Base-by-base conservation (phyloP, 129 eudicot species). In the Helianthus tuberosus region DNA sequence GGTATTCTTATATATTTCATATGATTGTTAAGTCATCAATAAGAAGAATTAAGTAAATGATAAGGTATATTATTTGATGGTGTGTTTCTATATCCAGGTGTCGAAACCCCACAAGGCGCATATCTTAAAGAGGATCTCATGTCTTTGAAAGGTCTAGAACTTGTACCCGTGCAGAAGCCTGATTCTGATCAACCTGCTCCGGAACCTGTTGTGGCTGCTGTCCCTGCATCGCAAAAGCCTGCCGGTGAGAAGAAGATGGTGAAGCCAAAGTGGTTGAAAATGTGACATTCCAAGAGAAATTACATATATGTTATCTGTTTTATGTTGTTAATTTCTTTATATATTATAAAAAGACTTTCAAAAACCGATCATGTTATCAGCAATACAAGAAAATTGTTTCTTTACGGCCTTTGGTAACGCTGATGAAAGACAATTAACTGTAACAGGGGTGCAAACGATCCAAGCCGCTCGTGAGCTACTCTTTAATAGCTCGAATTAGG, bases 231-330 rank as follows among this genome's bases (percentile, higher is more conserved):
- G 14, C 88, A 32, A 66, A 88, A 82, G 84, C 84, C 89, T 6
- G 69, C 85, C 14, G 64, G 60, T 5, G 92, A 88, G 16, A 91
- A 88, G 68, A 88, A 91, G 84, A 73, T 50, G 54, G 82, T 78
- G 36, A 91, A 91, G 81, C 97, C 97, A 0, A 88, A 88, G 82
- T 91, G 96, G 96, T 80, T 91, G 86, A 91, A 86, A 84, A 78
- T 91, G 92, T 91, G 84, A 88, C 68, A 68, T 12, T 58, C 47
- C n/a, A 66, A 13, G 27, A 51, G 35, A 38, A 47, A 49, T 63
- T 35, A 17, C 63, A 16, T 43, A 23, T 43, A 15, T 32, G 41
- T 60, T 17, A 55, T 5, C 8, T 1, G 13, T 60, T 12, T 60
- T 32, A 8, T 60, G 16, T 60, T 29, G 66, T 23, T 0, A 41